Evolutionary conservation across 768 basidiomycete species (phyloP), one percentile per base, ranked within the genome.

Genomic region (Xerocomellus amylosporus): DNA sequence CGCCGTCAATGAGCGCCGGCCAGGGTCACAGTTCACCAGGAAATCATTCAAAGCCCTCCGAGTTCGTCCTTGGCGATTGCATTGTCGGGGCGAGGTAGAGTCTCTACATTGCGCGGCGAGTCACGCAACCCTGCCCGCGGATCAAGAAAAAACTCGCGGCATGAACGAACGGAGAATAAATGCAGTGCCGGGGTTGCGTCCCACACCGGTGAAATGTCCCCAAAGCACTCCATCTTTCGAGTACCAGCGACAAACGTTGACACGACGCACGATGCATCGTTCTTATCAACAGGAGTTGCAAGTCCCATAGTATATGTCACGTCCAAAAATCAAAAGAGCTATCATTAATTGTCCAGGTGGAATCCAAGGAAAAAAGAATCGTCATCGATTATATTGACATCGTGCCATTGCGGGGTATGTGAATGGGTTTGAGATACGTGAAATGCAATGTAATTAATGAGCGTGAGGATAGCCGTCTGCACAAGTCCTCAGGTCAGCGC

Each of bases 391-490:
- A 64, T 55, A 58, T 28, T 63, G 58, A 63, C 63, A 60, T 69
- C 51, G 46, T 65, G 57, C 38, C 56, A 47, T 61, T 70, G 67
- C 47, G 49, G 58, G 64, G 63, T 71, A 66, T 72, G 54, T 46
- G 54, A 48, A 48, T 58, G 49, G 45, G 37, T 47, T 42, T 60
- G 61, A 54, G 48, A 63, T 56, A 55, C 38, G 59, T 64, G 58
- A 54, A 36, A 58, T 70, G 66, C 56, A 19, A 49, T 61, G 54
- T 40, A 26, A 51, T 56, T 37, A 57, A 61, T 60, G 58, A 64
- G 40, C 60, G 67, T 70, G 56, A 56, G 26, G 56, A 60, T 62
- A 63, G 57, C 39, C 69, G 59, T 70, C 69, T 70, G 50, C n/a
- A 48, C 19, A 7, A 2, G n/a, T 30, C 37, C 3, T 42, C 17